Percentiles rank a stretch among this genome's conserved stretches.
These are phyloP conservation scores for Camelina hispida DNA, from an alignment of 345 rosid genomes.

Conservation along the genomic window DNA sequence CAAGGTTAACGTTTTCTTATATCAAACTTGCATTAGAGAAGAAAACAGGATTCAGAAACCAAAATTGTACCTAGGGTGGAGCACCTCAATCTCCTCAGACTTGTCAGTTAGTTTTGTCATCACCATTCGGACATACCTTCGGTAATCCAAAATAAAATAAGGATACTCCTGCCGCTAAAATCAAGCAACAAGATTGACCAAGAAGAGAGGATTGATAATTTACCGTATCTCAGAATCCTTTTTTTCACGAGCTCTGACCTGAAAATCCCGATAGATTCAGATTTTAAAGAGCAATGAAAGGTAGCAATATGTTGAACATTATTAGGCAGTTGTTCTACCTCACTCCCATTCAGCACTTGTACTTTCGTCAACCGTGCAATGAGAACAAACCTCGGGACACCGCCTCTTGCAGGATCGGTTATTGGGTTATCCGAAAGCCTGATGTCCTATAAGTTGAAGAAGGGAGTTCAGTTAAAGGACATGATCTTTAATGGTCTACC, in stretches of 20 bases:
- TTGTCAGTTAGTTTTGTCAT: constrained; percentile 62
- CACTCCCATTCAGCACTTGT: constrained; percentile 89
- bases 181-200: constrained; percentile 16
- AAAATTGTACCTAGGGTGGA: constrained; percentile 75
- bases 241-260: constrained; percentile 86
- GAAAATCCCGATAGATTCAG: constrained; percentile 24
- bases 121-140: constrained; percentile 81
- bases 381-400: constrained; percentile 78
- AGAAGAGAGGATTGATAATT: background rate
- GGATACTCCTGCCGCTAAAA: background rate
- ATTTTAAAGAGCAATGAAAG: constrained; percentile 24
- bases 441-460: constrained; percentile 60
- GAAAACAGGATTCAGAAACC: constrained; percentile 6
- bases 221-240: constrained; percentile 98
- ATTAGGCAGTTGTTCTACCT: constrained; percentile 57
- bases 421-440: constrained; percentile 93
- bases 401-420: constrained; percentile 74
- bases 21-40: constrained; percentile 8
- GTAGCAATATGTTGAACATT: constrained; percentile 23
- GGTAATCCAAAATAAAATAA: constrained; percentile 27
- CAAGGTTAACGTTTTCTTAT: background rate
- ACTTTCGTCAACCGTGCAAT: constrained; percentile 81
- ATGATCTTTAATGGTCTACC: background rate
- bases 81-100: constrained; percentile 58
- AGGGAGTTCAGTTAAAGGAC: constrained; percentile 15